Conservation (phyloP, 768 basidiomycete species). For the Trametes cinnabarina region DNA sequence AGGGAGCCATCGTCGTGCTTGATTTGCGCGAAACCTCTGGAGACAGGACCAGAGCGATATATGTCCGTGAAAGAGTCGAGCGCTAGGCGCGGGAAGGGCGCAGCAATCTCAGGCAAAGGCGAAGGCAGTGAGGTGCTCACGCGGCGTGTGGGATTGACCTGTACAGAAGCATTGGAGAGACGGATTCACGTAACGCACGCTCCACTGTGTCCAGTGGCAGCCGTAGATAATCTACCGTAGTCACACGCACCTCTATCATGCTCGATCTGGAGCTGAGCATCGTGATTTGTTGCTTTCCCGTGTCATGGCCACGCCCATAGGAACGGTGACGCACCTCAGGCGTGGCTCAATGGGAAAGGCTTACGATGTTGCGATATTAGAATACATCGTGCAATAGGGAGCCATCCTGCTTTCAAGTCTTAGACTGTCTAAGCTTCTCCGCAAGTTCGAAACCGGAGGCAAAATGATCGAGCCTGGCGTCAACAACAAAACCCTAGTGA, state of each 20-base stretch:
- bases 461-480: slow-evolving; percentile 76
- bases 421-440: slow-evolving; percentile 31
- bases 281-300: no score
- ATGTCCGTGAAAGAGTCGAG: neutral
- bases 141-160: neutral
- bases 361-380: neutral
- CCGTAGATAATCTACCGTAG: no score
- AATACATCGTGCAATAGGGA: neutral
- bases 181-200: no score
- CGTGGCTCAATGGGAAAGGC: neutral
- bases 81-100: neutral
- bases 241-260: no score
- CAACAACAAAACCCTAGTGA: slow-evolving; percentile 51
- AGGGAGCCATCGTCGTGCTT: neutral
- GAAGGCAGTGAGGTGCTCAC: no score
- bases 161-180: neutral
- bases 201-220: no score
- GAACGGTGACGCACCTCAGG: no score
- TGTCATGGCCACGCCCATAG: no score
- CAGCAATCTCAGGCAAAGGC: no score
- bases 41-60: slow-evolving; percentile 10
- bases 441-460: slow-evolving; percentile 68
- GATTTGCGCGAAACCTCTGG: slow-evolving; percentile 31
- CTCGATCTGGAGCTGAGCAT: no score
- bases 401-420: neutral